phyloP scores from a whole-genome alignment of 805 yeast species.

The Metschnikowia hibisci region DNA sequence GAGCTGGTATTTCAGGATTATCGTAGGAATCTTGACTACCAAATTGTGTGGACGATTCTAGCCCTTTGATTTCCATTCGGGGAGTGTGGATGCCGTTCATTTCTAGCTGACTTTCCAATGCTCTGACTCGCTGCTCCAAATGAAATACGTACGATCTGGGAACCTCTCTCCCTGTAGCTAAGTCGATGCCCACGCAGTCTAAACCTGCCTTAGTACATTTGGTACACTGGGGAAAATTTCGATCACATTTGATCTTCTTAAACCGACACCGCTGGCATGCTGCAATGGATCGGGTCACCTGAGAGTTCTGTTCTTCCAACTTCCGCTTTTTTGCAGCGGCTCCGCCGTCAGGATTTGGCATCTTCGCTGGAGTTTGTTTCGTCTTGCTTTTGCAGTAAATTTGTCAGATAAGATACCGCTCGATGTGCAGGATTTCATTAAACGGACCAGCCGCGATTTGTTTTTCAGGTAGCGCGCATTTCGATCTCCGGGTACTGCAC shows the following conservation, averaged over 20 bases:
- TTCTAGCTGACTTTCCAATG: conserved; percentile 50
- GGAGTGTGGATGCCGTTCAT: conserved; percentile 32
- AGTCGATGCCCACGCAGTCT: conserved; percentile 81
- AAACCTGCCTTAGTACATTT: conserved; percentile 59
- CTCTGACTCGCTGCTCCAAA: conserved; percentile 60
- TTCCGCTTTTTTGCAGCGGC: conserved; percentile 1
- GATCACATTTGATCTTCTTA: conserved; percentile 66
- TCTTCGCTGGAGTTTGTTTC: conserved; percentile 29
- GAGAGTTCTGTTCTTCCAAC: background rate
- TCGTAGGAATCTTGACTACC: background rate
- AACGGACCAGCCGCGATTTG: background rate
- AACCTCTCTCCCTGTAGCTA: conserved; percentile 82
- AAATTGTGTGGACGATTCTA: background rate
- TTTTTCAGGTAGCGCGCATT: background rate
- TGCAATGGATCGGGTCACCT: conserved; percentile 60
- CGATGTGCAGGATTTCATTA: background rate
- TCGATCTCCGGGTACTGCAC: background rate
- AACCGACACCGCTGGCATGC: conserved; percentile 82
- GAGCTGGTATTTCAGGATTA: background rate
- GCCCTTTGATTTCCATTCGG: background rate
- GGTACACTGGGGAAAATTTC: conserved; percentile 62
- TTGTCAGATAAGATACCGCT: conserved; percentile 1
- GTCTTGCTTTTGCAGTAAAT: conserved; percentile 33
- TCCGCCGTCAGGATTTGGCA: background rate
- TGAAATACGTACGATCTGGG: conserved; percentile 76